Evolutionary conservation across 2,329 filamentous ascomycete species (phyloP).

Genomic region (Hymenotorrendiella dingleyae): DNA sequence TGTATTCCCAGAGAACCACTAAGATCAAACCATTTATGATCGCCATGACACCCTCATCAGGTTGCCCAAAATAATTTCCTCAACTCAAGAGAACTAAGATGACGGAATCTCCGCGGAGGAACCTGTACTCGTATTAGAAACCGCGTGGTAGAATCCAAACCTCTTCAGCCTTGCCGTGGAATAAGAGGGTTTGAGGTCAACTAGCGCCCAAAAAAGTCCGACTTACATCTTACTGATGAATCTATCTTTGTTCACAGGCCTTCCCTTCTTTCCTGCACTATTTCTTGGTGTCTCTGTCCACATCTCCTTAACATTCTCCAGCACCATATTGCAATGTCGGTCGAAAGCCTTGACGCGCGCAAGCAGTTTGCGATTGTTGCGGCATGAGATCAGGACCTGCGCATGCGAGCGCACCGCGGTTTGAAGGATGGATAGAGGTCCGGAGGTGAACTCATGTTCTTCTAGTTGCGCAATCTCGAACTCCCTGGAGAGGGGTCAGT

Average conservation of each 20-base stretch:
- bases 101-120: conserved; percentile 33
- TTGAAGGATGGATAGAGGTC: conserved; percentile 88
- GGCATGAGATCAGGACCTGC: conserved; percentile 94
- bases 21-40: conserved; percentile 15
- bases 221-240: conserved; percentile 96
- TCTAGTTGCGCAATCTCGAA: conserved; percentile 81
- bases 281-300: conserved; percentile 91
- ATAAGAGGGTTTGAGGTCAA: background rate
- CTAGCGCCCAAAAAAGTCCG: background rate
- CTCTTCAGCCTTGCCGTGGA: background rate
- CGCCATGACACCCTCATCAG: conserved; percentile 12
- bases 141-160: no score
- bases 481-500: conserved; percentile 51
- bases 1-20: conserved; percentile 20
- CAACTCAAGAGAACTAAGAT: conserved; percentile 33
- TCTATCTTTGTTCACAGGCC: conserved; percentile 92
- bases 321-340: conserved; percentile 97
- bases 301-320: conserved; percentile 98
- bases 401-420: conserved; percentile 91
- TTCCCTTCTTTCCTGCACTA: conserved; percentile 80
- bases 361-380: conserved; percentile 96
- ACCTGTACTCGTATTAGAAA: no score
- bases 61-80: conserved; percentile 14
- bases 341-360: conserved; percentile 98
- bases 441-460: conserved; percentile 73